phyloP scores from a whole-genome alignment of 352 stramenopile species.

The Thraustotheca clavata region DNA sequence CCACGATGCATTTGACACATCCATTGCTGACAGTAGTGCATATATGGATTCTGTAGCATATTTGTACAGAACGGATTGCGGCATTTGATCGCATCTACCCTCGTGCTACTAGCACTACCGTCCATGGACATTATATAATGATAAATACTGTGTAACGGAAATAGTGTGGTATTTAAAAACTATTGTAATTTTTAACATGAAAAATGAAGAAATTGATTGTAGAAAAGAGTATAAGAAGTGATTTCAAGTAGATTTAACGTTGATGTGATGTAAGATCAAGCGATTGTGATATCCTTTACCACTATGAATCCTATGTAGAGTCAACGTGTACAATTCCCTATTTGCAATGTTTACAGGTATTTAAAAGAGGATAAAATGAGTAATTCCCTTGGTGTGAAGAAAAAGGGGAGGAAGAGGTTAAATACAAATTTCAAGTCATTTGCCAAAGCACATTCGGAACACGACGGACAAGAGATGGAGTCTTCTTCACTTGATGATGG shows the following conservation, averaged over 20 bases:
- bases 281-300: not conserved
- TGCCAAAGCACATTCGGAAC: not conserved
- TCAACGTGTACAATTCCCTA: not conserved
- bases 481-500: not conserved
- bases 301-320: not conserved
- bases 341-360: not conserved
- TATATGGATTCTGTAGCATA: not conserved
- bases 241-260: not conserved
- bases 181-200: not conserved
- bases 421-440: no score
- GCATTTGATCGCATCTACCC: not conserved
- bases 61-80: constrained; percentile 3
- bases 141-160: not conserved
- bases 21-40: constrained; percentile 17
- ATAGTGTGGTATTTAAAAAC: not conserved
- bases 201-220: not conserved
- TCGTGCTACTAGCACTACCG: not conserved
- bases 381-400: not conserved
- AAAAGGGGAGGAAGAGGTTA: no score
- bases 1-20: constrained; percentile 13
- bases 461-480: constrained; percentile 1
- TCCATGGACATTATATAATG: not conserved
- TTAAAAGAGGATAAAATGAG: not conserved
- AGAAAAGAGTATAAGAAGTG: not conserved
- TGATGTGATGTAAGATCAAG: not conserved